These are phyloP conservation scores for Stentor coeruleus DNA, from an alignment of 73 alveolate genomes.

Conservation along the genomic window DNA sequence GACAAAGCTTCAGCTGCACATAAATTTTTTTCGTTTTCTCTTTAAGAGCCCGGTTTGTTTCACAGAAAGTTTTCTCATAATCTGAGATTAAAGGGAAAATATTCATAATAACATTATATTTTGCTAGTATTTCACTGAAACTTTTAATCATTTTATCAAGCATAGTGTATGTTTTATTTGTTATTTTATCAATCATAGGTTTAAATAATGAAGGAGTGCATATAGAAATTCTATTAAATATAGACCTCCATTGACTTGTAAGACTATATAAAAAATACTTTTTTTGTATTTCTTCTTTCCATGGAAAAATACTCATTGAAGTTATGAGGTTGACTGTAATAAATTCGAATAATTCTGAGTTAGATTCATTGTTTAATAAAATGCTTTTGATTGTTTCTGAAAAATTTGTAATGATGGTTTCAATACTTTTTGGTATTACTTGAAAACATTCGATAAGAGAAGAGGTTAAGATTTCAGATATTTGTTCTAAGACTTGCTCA, in stretches of 20 bases:
- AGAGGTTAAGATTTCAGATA: no score
- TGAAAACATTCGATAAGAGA: no score
- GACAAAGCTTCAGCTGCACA: neutral
- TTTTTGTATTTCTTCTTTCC: neutral
- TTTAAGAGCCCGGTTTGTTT: neutral
- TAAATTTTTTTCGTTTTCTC: slow-evolving; percentile 12
- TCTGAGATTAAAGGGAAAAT: neutral
- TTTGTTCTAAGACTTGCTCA: no score
- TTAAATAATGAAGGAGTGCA: neutral
- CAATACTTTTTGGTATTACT: no score
- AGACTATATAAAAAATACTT: neutral
- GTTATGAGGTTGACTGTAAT: no score
- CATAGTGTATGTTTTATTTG: neutral
- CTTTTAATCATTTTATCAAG: neutral
- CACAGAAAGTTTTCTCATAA: neutral
- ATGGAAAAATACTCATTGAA: no score
- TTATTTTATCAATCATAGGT: neutral
- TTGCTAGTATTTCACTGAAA: neutral
- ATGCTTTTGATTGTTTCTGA: no score
- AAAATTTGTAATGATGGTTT: no score
- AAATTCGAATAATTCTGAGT: no score
- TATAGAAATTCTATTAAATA: neutral
- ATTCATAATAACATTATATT: neutral
- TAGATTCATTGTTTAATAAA: no score
- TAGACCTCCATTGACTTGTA: neutral